Base-by-base conservation (phyloP, 768 basidiomycete genomes). In the Russula emetica region DNA sequence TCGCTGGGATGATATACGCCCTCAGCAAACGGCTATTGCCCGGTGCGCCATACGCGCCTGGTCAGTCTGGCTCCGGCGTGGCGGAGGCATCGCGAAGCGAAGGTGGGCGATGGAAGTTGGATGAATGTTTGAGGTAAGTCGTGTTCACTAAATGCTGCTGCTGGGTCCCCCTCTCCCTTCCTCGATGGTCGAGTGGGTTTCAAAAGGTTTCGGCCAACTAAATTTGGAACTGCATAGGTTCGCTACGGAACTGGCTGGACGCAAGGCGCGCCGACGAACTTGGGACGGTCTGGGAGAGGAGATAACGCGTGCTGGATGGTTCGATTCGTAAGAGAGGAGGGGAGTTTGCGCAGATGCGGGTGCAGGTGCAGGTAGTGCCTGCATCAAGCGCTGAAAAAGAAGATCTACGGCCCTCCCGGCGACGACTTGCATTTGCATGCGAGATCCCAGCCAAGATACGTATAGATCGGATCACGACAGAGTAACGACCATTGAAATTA, bases 1-100 rank as follows among this genome's bases (percentile, higher is more conserved):
- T 91, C n/a, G 86, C 88, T 0, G 92, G 90, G 9, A 92, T 94
- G 90, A 88, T 94, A 60, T 93, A 84, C 73, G 84, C 90, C 0
- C 71, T 94, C 67, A 91, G 86, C 60, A 76, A 90, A 68, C 79
- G 84, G 51, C 75, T 91, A 58, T 75, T 86, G 53, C 91, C 91
- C 36, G 90, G 92, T 0, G 74, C 82, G 10, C 92, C 89, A n/a
- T 93, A 89, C 73, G 85, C 84, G 10, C 88, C 86, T 28, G 78
- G 79, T 1, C 74, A 78, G 26, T 70, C 67, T n/a, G 67, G 62
- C 6, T 69, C 67, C n/a, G 68, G 60, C 10, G 30, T 51, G 3
- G 67, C 67, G 9, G 60, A 57, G 5, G 56, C 63, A 14, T 58
- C 71, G 74, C 44, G 60, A 49, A 22, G 61, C 66, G 38, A 74